Base-by-base conservation (phyloP, 2,329 filamentous ascomycete genomes). In the Curvularia hawaiiensis region DNA sequence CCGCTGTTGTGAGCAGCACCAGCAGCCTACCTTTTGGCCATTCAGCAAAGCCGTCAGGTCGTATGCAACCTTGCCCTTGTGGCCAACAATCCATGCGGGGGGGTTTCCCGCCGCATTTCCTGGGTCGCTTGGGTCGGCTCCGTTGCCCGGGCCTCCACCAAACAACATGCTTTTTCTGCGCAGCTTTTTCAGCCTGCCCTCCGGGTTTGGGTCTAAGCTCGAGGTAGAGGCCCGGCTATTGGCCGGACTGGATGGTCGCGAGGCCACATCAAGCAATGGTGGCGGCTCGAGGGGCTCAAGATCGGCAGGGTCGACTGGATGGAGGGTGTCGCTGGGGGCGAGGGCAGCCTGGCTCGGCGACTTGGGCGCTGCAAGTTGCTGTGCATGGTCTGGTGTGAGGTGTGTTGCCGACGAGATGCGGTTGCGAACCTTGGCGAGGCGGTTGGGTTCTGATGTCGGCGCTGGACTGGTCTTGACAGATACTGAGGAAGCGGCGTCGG, bases 81-180 rank as follows among this genome's bases (percentile, higher is more conserved):
- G 77, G 8, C 84, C 85, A 6, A 85, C 80, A 57, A 87, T 82
- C 85, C 85, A 88, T 11, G 85, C 85, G 45, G 78, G 64, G 20
- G 78, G 77, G 16, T 57, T 62, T 22, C 28, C 40, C 20, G 40
- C 50, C 5, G 57, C 53, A 30, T 52, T 56, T 10, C 46, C 62
- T 12, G 52, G 41, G n/a, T 60, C 44, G 35, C 44, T 50, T 18
- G 55, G 54, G 46, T 72, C 66, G 52, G 72, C 63, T 56, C 68
- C 72, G 60, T 59, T 35, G 22, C 60, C 52, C 62, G 61, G 44
- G 51, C 63, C 46, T 31, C 67, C 61, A 9, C 70, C 70, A 59
- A 77, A 75, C 11, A 78, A 52, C 26, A 61, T 70, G 55, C 73
- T 77, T 54, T 67, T 74, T 52, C 75, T 65, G 61, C 71, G 70